A percentile compares a stretch with the other conserved stretches of the same genome.
Evolutionary conservation across 2,329 filamentous ascomycete genomes (phyloP).

Genomic region (Zymoseptoria passerinii): DNA sequence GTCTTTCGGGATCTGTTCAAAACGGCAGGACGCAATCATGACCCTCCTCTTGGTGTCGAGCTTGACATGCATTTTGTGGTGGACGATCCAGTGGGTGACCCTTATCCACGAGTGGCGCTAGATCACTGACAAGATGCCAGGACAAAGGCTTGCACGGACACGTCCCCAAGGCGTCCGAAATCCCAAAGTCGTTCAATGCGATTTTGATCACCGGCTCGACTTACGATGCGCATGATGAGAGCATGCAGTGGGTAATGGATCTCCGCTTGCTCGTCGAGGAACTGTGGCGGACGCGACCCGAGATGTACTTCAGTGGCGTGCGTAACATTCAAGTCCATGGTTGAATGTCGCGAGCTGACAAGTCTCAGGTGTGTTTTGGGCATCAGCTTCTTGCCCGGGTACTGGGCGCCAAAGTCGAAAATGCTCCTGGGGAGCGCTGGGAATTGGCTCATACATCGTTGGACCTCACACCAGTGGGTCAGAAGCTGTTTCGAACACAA

Average conservation of each 20-base stretch:
- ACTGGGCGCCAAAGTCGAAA: constrained; percentile 34
- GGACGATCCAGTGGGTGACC: constrained; percentile 26
- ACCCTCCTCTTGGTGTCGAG: constrained; percentile 48
- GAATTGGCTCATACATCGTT: constrained; percentile 40
- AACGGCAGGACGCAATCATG: constrained; percentile 44
- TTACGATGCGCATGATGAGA: constrained; percentile 41
- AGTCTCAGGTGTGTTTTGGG: constrained; percentile 36
- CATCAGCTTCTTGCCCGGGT: constrained; percentile 41
- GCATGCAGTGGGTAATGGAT: constrained; percentile 35
- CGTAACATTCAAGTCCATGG: neutral
- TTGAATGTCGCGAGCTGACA: neutral
- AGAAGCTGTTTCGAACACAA: constrained; percentile 34
- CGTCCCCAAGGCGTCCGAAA: constrained; percentile 42
- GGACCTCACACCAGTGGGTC: constrained; percentile 33
- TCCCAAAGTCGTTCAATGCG: constrained; percentile 37
- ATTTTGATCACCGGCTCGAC: constrained; percentile 42
- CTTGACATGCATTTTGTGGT: constrained; percentile 50
- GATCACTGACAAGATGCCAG: neutral
- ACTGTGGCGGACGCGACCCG: constrained; percentile 44
- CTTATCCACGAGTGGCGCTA: neutral
- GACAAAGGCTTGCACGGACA: constrained; percentile 32
- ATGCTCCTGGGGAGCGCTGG: constrained; percentile 36
- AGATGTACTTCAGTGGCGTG: constrained; percentile 42
- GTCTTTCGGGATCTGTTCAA: constrained; percentile 47
- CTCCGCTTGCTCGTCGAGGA: constrained; percentile 41